phyloP scores from a whole-genome alignment of 495 filamentous ascomycete species.

The Penicillium cinerascens region DNA sequence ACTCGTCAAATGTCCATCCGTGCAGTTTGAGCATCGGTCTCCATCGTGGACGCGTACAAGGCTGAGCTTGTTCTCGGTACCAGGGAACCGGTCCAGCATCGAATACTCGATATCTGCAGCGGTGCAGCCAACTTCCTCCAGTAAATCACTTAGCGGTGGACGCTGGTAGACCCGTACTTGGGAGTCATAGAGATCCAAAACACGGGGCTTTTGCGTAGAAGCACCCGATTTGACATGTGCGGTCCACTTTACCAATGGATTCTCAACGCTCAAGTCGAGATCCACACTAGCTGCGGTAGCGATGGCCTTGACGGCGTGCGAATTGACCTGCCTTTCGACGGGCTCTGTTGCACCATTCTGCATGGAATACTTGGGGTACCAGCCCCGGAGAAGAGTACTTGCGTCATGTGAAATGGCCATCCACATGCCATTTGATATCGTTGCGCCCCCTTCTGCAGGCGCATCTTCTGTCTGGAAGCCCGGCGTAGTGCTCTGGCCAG shows the following conservation, averaged over 20 bases:
- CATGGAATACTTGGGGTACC: constrained; percentile 52
- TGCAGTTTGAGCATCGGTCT: constrained; percentile 70
- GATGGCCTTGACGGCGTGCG: constrained; percentile 65
- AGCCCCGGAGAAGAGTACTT: constrained; percentile 61
- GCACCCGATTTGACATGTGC: constrained; percentile 35
- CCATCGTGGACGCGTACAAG: constrained; percentile 62
- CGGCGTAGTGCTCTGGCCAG: constrained; percentile 5
- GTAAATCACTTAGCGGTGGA: constrained; percentile 41
- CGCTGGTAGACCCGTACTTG: constrained; percentile 43
- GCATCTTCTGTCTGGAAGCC: constrained; percentile 33
- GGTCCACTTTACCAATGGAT: constrained; percentile 56
- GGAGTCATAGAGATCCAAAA: constrained; percentile 45
- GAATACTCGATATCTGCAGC: constrained; percentile 36
- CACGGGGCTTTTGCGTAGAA: constrained; percentile 20
- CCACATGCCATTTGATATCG: constrained; percentile 52
- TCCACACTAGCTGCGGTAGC: constrained; percentile 54
- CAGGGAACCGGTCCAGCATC: constrained; percentile 42
- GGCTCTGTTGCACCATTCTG: constrained; percentile 31
- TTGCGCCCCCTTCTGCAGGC: constrained; percentile 20
- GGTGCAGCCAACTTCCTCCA: constrained; percentile 27
- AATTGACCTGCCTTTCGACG: constrained; percentile 57
- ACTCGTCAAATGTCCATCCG: constrained; percentile 56
- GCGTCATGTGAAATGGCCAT: constrained; percentile 67
- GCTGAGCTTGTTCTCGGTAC: constrained; percentile 41
- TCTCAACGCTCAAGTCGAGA: constrained; percentile 66